Evolutionary conservation across 495 filamentous ascomycete genomes (phyloP).

Genomic region (Clohesyomyces aquaticus): DNA sequence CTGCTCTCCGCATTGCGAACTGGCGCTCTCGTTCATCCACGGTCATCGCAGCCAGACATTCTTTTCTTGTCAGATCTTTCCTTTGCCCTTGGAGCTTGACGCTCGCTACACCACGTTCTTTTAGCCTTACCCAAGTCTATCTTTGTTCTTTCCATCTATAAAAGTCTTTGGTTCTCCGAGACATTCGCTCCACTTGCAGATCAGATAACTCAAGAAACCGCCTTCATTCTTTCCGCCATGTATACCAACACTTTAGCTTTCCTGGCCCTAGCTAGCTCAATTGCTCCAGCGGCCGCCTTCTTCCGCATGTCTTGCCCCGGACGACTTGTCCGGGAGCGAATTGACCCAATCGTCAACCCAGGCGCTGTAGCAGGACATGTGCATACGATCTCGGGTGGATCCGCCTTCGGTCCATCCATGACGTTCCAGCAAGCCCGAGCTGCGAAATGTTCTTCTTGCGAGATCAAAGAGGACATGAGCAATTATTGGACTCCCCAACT

Average conservation of each 20-base stretch:
- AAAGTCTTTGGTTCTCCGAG: neutral
- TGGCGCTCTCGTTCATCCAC: conserved; percentile 4
- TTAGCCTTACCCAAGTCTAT: conserved; percentile 10
- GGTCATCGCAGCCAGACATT: conserved; percentile 10
- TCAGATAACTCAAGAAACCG: conserved; percentile 8
- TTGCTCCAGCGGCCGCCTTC: conserved; percentile 43
- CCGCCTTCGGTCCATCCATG: conserved; percentile 67
- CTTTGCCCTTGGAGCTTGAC: conserved; percentile 15
- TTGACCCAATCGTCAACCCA: conserved; percentile 72
- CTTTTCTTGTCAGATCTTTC: conserved; percentile 7
- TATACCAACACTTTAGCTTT: conserved; percentile 17
- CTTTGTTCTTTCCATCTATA: conserved; percentile 17
- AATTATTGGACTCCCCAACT: conserved; percentile 79
- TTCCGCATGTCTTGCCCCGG: conserved; percentile 47
- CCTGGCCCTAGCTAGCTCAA: conserved; percentile 31
- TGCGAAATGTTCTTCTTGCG: conserved; percentile 69
- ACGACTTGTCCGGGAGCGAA: conserved; percentile 58
- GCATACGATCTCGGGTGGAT: conserved; percentile 78
- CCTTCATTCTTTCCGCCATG: conserved; percentile 15
- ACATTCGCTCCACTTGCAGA: conserved; percentile 1
- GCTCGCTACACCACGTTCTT: conserved; percentile 10
- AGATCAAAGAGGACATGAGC: conserved; percentile 53
- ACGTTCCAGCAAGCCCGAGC: conserved; percentile 59
- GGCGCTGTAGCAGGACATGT: conserved; percentile 64
- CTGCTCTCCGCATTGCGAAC: neutral